Evolutionary conservation across 352 stramenopile genomes (phyloP).

Genomic region (Phytopythium ostracodes): DNA sequence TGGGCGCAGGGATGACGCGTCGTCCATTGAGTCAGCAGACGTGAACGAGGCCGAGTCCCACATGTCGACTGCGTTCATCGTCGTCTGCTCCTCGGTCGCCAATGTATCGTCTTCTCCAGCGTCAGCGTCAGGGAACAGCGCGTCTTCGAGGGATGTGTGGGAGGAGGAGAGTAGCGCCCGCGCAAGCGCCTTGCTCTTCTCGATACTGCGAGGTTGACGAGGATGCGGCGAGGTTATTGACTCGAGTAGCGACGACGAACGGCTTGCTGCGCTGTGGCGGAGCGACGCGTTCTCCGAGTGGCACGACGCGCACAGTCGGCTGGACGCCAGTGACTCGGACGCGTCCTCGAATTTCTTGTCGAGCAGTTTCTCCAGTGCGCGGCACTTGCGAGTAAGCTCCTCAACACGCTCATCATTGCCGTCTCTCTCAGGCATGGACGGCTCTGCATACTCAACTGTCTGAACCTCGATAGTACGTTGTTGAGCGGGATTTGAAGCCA

Average conservation of each 20-base stretch:
- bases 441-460: slow-evolving; percentile 11
- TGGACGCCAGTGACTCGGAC: slow-evolving; percentile 13
- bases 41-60: slow-evolving; percentile 38
- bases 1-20: slow-evolving; percentile 10
- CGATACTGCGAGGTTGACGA: not conserved
- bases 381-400: slow-evolving; percentile 43
- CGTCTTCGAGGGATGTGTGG: slow-evolving; percentile 16
- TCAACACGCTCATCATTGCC: slow-evolving; percentile 25
- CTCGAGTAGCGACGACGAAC: not conserved
- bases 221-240: not conserved
- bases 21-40: slow-evolving; percentile 28
- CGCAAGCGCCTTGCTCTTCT: slow-evolving; percentile 20
- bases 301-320: slow-evolving; percentile 22
- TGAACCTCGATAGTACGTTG: slow-evolving; percentile 13
- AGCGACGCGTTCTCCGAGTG: slow-evolving; percentile 15
- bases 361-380: slow-evolving; percentile 45
- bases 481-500: not conserved
- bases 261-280: not conserved
- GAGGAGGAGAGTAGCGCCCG: slow-evolving; percentile 22
- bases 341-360: slow-evolving; percentile 59
- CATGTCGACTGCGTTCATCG: slow-evolving; percentile 24
- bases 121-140: slow-evolving; percentile 9
- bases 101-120: slow-evolving; percentile 16
- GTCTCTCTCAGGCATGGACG: not conserved
- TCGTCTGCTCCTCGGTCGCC: slow-evolving; percentile 29